A percentile compares a stretch with the other conserved stretches of the same genome.
Evolutionary conservation across 116 monocot genomes (phyloP).

Genomic region (Zostera marina): DNA sequence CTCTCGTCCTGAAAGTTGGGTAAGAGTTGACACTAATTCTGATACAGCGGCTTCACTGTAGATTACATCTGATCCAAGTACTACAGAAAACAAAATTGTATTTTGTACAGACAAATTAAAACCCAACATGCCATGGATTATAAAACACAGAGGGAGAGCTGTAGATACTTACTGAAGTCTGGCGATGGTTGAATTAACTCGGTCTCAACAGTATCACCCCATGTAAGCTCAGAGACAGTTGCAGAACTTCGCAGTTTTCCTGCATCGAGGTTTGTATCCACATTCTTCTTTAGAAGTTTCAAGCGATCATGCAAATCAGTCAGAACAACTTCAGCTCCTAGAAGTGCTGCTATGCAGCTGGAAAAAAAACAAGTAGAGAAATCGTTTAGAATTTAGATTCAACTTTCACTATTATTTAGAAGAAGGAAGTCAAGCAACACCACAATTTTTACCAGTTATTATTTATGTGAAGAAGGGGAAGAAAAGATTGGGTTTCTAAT

Average conservation of each 20-base stretch:
- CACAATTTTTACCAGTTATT: too few species aligned
- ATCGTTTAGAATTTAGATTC: too few species aligned
- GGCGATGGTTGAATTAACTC: constrained; percentile 37
- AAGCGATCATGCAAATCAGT: constrained; percentile 81
- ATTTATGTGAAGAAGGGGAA: too few species aligned
- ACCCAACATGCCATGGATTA: neutral
- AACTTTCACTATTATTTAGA: too few species aligned
- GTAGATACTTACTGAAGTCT: constrained; percentile 32
- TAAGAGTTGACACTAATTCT: constrained; percentile 53
- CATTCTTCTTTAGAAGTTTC: constrained; percentile 66
- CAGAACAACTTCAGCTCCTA: constrained; percentile 71
- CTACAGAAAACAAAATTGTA: constrained; percentile 13
- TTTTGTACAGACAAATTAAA: neutral
- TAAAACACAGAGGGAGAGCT: neutral
- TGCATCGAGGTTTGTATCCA: constrained; percentile 36
- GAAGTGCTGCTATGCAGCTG: constrained; percentile 57
- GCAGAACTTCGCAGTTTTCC: constrained; percentile 30
- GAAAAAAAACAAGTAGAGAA: neutral
- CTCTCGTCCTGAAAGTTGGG: constrained; percentile 32
- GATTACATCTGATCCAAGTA: constrained; percentile 86
- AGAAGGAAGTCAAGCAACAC: too few species aligned
- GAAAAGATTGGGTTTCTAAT: neutral
- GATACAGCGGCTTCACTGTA: constrained; percentile 66
- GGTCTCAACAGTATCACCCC: constrained; percentile 59
- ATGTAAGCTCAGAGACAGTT: constrained; percentile 53